Evolutionary conservation across 768 basidiomycete species (phyloP).

Genomic region (Coprinopsis strossmayeri): DNA sequence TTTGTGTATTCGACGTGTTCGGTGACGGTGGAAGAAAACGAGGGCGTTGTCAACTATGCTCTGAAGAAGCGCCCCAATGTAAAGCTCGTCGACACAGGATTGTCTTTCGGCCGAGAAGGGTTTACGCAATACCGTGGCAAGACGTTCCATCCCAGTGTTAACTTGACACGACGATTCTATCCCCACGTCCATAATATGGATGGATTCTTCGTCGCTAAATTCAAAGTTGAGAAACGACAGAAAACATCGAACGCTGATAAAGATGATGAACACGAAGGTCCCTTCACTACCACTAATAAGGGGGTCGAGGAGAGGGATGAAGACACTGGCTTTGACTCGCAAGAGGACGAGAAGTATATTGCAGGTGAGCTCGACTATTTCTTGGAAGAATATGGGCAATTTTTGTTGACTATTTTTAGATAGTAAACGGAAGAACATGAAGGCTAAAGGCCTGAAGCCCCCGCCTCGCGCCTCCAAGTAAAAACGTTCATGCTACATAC

Average conservation of each 20-base stretch:
- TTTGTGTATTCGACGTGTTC: conserved; percentile 99
- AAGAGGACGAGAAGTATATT: conserved; percentile 72
- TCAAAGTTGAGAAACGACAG: conserved; percentile 81
- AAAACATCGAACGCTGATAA: conserved; percentile 32
- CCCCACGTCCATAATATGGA: conserved; percentile 99
- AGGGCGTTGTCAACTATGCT: conserved; percentile 96
- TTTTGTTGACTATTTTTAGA: conserved; percentile 33
- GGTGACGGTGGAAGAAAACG: conserved; percentile 97
- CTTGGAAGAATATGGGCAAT: conserved; percentile 1
- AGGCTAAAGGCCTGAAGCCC: conserved; percentile 65
- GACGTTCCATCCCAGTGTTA: conserved; percentile 72
- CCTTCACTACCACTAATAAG: conserved; percentile 18
- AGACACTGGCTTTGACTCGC: conserved; percentile 59
- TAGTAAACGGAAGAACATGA: conserved; percentile 69
- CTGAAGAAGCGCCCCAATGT: conserved; percentile 90
- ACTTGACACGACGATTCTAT: conserved; percentile 84
- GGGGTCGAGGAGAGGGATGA: conserved; percentile 21
- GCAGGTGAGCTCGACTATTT: conserved; percentile 52
- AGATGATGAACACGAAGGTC: conserved; percentile 22
- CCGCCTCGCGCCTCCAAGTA: conserved; percentile 38
- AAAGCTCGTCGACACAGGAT: conserved; percentile 86
- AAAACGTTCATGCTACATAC: too few relatives aligned
- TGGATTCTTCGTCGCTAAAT: conserved; percentile 97
- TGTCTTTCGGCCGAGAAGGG: conserved; percentile 91
- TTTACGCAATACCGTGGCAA: conserved; percentile 90